A percentile compares a stretch with the other conserved stretches of the same genome.
Conservation (phyloP, 148 eudicot genomes). For the Vaccinium macrocarpon region DNA sequence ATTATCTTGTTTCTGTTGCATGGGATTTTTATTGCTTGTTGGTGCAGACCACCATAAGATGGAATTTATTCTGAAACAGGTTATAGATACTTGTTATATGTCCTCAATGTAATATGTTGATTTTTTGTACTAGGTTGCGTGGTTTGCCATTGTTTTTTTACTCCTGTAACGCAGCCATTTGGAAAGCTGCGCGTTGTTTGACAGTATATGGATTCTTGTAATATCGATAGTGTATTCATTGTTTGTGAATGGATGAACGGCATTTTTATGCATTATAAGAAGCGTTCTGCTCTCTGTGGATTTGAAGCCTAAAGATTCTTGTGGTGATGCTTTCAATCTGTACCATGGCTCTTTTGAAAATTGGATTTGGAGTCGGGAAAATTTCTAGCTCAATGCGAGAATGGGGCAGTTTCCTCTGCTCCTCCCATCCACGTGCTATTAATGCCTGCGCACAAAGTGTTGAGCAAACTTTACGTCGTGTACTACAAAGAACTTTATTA, state of each 20-base stretch:
- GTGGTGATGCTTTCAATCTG: background rate
- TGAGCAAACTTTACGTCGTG: too few relatives aligned
- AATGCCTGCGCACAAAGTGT: too few relatives aligned
- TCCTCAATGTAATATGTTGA: constrained; percentile 3
- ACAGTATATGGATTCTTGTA: constrained; percentile 4
- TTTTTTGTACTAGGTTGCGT: background rate
- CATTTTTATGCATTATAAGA: background rate
- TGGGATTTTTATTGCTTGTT: constrained; percentile 7
- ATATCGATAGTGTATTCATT: constrained; percentile 2
- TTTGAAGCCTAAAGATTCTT: background rate
- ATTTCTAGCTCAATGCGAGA: background rate
- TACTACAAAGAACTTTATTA: too few relatives aligned
- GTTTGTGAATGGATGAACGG: background rate
- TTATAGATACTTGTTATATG: background rate
- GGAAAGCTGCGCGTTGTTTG: constrained; percentile 3
- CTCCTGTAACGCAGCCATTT: background rate
- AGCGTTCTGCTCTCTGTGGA: background rate
- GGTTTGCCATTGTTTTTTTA: background rate
- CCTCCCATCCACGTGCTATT: too few relatives aligned
- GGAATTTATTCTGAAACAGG: background rate
- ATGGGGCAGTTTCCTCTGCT: too few relatives aligned
- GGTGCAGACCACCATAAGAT: background rate
- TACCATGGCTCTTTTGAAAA: background rate
- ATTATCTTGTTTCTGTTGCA: constrained; percentile 27
- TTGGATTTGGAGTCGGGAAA: background rate